Evolutionary conservation across 768 basidiomycete genomes (phyloP).

Genomic region (Lactarius hatsudake): DNA sequence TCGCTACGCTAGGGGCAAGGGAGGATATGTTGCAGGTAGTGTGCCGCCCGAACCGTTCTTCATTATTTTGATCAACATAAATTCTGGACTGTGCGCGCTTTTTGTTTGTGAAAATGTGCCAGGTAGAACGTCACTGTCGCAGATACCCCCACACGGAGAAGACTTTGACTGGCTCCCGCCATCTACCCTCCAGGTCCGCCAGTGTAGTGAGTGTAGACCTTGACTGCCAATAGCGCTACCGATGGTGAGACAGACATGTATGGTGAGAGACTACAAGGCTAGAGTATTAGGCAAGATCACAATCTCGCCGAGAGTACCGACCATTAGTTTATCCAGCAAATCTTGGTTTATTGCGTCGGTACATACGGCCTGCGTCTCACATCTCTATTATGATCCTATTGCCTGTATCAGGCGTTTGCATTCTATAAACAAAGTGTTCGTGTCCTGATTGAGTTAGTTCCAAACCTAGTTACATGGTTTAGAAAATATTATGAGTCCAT

Average conservation of each 20-base stretch:
- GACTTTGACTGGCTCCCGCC: constrained; percentile 51
- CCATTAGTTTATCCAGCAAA: too few relatives aligned
- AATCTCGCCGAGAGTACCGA: too few relatives aligned
- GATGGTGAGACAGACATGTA: too few relatives aligned
- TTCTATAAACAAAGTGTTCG: constrained; percentile 16
- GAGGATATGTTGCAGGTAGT: too few relatives aligned
- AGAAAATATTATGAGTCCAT: constrained; percentile 50
- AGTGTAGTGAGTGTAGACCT: too few relatives aligned
- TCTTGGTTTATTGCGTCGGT: background rate
- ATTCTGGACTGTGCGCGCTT: too few relatives aligned
- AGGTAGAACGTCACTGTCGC: constrained; percentile 53
- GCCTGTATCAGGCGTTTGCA: constrained; percentile 7
- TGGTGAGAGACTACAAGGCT: too few relatives aligned
- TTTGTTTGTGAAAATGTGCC: too few relatives aligned
- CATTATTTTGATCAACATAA: too few relatives aligned
- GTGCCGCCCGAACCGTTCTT: too few relatives aligned
- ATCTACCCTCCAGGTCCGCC: constrained; percentile 33
- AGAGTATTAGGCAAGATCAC: too few relatives aligned
- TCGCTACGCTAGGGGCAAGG: constrained; percentile 31
- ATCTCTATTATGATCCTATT: background rate
- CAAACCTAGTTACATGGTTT: constrained; percentile 12
- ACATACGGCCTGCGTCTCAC: background rate
- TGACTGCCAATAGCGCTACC: too few relatives aligned
- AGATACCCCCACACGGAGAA: constrained; percentile 53
- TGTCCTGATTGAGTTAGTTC: background rate